Base-by-base conservation (phyloP, 768 basidiomycete genomes). In the Tricholoma sp. region DNA sequence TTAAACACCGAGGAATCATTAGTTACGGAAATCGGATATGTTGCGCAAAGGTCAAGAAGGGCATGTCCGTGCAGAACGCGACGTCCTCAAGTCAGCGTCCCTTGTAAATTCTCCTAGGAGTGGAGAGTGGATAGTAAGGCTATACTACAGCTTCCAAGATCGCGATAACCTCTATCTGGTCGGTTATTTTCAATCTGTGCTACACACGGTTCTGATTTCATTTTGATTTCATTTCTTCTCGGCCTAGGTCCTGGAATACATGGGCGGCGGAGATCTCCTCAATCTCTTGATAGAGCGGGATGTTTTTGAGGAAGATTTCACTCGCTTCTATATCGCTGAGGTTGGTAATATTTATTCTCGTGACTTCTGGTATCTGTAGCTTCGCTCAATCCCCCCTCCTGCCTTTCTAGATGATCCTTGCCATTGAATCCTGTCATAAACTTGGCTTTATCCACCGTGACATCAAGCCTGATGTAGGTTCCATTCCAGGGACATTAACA, bases 391-490 rank as follows among this genome's bases (percentile, higher is more conserved):
- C 54, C 45, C 17, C 47, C 52, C 44, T 4, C 13, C 47, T 28
- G 10, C n/a, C 29, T 62, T 34, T 7, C 24, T 67, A 93, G 91
- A 97, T 97, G 94, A 79, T 98, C 57, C 81, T 98, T 17, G 92
- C 93, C 31, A 87, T 98, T 59, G 89, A 95, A 69, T 88, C 88
- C 59, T 95, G 93, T 69, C 94, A 97, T 74, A 88, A 86, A 69
- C 86, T 91, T 64, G 95, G 95, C 9, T 98, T 95, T 74, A 97
- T 98, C 66, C 96, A 98, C 76, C 84, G 96, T 59, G 96, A 99
- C 76, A 95, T 98, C 74, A 95, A 97, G 72, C 91, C 94, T 64
- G 91, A 95, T 72, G 89, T 91, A 70, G 68, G 84, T 73, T 18
- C 44, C 29, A 37, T 47, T 57, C n/a, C 45, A 48, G 59, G 29